phyloP scores from a whole-genome alignment of 2,329 filamentous ascomycete genomes.

The Paraconiothyrium sp. region DNA sequence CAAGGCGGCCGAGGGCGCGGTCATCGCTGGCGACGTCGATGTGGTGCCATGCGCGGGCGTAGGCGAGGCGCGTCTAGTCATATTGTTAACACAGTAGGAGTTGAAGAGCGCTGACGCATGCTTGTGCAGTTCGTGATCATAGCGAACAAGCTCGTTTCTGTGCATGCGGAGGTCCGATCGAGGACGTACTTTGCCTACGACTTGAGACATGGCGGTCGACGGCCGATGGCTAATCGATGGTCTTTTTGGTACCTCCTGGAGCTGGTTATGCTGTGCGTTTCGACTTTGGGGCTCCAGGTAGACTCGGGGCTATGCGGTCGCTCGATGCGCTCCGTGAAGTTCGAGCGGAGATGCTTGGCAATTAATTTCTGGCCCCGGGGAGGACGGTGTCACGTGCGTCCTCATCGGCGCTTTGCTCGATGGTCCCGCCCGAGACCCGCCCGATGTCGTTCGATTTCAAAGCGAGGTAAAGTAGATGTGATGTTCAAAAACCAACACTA shows the following conservation, averaged over 20 bases:
- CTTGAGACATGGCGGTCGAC: constrained; percentile 74
- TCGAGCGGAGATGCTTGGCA: constrained; percentile 24
- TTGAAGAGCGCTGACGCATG: not conserved
- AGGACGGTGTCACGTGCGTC: constrained; percentile 20
- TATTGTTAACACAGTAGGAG: constrained; percentile 18
- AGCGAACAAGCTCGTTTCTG: not conserved
- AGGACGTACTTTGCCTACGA: constrained; percentile 73
- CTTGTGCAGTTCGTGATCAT: not conserved
- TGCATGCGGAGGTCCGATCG: constrained; percentile 33
- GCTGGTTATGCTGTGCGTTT: constrained; percentile 11
- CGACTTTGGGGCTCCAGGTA: constrained; percentile 4
- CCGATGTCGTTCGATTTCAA: constrained; percentile 41
- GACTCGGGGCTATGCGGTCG: constrained; percentile 4
- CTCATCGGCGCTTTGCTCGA: constrained; percentile 9
- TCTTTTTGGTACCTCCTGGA: constrained; percentile 4
- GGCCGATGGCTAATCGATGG: constrained; percentile 34
- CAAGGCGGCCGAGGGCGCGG: constrained; percentile 88
- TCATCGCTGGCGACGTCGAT: constrained; percentile 73
- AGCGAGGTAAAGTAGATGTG: constrained; percentile 28
- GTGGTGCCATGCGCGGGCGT: constrained; percentile 96
- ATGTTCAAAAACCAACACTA: not conserved
- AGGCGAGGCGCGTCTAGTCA: constrained; percentile 87
- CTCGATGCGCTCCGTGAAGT: constrained; percentile 15
- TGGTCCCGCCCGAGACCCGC: constrained; percentile 17
- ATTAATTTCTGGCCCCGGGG: constrained; percentile 24